These are phyloP conservation scores for Verticillium longisporum DNA, from an alignment of 2,329 filamentous ascomycete genomes.

Conservation along the genomic window DNA sequence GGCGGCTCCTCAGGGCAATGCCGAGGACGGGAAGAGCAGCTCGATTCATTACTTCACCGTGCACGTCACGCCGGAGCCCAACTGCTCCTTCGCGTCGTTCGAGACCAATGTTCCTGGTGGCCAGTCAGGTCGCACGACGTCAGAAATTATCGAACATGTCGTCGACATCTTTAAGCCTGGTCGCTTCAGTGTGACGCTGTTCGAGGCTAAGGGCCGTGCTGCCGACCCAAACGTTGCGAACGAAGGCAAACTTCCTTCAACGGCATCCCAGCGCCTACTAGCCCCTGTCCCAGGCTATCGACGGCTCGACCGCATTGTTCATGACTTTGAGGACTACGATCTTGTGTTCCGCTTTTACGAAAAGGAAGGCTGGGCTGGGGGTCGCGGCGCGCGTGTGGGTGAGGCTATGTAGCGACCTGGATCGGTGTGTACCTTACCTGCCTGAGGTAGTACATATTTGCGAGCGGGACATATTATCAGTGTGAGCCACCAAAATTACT, in stretches of 20 bases:
- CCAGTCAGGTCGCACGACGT: slow-evolving; percentile 80
- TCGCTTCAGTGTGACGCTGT: slow-evolving; percentile 95
- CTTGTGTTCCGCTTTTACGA: slow-evolving; percentile 96
- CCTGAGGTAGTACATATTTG: too few relatives aligned
- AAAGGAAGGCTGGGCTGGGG: slow-evolving; percentile 68
- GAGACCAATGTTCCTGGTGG: slow-evolving; percentile 94
- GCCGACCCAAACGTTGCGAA: slow-evolving; percentile 33
- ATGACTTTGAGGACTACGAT: slow-evolving; percentile 96
- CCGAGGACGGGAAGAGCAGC: slow-evolving; percentile 32
- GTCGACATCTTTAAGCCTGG: slow-evolving; percentile 94
- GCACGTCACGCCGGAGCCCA: slow-evolving; percentile 92
- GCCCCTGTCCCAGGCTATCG: slow-evolving; percentile 82
- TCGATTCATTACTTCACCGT: slow-evolving; percentile 93
- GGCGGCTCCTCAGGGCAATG: slow-evolving; percentile 53
- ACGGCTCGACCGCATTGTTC: slow-evolving; percentile 88
- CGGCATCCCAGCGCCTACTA: slow-evolving; percentile 47
- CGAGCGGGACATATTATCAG: too few relatives aligned
- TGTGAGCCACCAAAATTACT: too few relatives aligned
- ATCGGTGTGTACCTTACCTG: too few relatives aligned
- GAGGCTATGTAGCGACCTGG: slow-evolving; percentile 31
- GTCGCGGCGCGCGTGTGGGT: slow-evolving; percentile 45
- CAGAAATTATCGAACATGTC: slow-evolving; percentile 87
- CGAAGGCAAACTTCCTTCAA: slow-evolving; percentile 28
- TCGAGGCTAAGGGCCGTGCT: slow-evolving; percentile 70
- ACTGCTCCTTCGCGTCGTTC: slow-evolving; percentile 96